These are phyloP conservation scores for Neopestalotiopsis rosae DNA, from an alignment of 2,329 filamentous ascomycete genomes.

Conservation along the genomic window DNA sequence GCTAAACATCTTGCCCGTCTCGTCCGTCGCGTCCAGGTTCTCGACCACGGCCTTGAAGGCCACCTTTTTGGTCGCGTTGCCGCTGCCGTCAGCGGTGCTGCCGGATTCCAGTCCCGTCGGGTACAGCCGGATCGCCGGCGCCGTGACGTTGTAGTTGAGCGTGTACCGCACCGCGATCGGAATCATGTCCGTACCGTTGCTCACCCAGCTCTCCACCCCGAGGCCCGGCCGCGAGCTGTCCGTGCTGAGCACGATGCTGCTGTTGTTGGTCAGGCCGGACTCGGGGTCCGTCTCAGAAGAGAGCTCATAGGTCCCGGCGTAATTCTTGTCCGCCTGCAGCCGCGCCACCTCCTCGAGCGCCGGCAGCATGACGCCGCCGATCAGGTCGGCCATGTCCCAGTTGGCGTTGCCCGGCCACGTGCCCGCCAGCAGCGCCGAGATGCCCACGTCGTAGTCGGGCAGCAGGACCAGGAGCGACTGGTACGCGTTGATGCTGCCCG, in stretches of 20 bases:
- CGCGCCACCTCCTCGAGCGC: slow-evolving; percentile 32
- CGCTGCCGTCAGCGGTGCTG: slow-evolving; percentile 5
- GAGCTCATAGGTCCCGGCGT: slow-evolving; percentile 29
- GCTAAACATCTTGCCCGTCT: slow-evolving; percentile 30
- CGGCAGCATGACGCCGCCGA: slow-evolving; percentile 29
- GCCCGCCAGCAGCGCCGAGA: slow-evolving; percentile 32
- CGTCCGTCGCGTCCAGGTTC: slow-evolving; percentile 28
- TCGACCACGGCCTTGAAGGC: slow-evolving; percentile 36
- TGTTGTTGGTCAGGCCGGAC: slow-evolving; percentile 20
- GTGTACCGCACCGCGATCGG: slow-evolving; percentile 30
- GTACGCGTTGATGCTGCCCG: slow-evolving; percentile 35
- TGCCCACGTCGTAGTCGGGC: slow-evolving; percentile 36
- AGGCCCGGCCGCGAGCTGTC: slow-evolving; percentile 30
- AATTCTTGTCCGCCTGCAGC: slow-evolving; percentile 25
- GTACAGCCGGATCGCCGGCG: slow-evolving; percentile 32
- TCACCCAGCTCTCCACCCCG: slow-evolving; percentile 31
- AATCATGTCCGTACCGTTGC: slow-evolving; percentile 36
- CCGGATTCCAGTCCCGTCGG: slow-evolving; percentile 31
- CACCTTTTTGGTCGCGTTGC: slow-evolving; percentile 17
- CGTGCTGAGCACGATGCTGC: slow-evolving; percentile 29
- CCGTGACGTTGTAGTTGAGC: slow-evolving; percentile 32
- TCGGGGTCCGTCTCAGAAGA: not conserved
- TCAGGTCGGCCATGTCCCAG: slow-evolving; percentile 34
- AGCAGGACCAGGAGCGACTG: slow-evolving; percentile 32
- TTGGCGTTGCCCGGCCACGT: slow-evolving; percentile 35